Evolutionary conservation across 768 basidiomycete genomes (phyloP).

Genomic region (Tylopilus sp.): DNA sequence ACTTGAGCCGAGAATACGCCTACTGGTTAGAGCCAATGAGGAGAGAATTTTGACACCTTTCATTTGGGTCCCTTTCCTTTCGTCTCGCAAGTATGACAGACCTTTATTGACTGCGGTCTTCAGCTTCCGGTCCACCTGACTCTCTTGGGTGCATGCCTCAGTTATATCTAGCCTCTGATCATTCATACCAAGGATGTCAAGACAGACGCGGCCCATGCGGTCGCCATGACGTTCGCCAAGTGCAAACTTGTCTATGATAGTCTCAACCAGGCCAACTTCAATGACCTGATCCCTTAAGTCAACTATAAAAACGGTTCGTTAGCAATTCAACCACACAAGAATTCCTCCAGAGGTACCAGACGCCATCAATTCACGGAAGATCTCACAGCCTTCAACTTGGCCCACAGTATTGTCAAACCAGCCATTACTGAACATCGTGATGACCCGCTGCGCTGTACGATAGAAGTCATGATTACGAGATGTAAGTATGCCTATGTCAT

Average conservation of each 20-base stretch:
- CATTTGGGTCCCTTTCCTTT: not conserved
- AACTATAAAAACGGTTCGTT: not conserved
- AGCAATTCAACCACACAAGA: not conserved
- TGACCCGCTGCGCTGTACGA: not conserved
- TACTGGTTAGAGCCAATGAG: not conserved
- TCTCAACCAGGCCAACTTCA: not conserved
- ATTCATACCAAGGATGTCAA: conserved; percentile 4
- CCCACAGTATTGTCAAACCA: conserved; percentile 13
- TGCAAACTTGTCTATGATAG: not conserved
- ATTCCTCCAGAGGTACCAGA: not conserved
- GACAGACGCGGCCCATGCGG: conserved; percentile 1
- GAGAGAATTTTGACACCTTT: not conserved
- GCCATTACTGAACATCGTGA: conserved; percentile 6
- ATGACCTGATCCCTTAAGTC: not conserved
- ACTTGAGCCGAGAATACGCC: not conserved
- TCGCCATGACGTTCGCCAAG: not conserved
- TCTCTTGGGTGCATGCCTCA: too few species aligned
- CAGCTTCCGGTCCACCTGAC: too few species aligned
- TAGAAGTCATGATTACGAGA: not conserved
- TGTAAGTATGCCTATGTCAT: not conserved
- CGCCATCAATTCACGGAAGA: conserved; percentile 1
- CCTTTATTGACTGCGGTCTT: too few species aligned
- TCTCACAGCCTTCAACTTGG: conserved; percentile 5
- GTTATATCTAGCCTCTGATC: too few species aligned
- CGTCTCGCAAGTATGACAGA: not conserved